Base-by-base conservation (phyloP, 768 basidiomycete species). In the Leccinum longicurvipes region DNA sequence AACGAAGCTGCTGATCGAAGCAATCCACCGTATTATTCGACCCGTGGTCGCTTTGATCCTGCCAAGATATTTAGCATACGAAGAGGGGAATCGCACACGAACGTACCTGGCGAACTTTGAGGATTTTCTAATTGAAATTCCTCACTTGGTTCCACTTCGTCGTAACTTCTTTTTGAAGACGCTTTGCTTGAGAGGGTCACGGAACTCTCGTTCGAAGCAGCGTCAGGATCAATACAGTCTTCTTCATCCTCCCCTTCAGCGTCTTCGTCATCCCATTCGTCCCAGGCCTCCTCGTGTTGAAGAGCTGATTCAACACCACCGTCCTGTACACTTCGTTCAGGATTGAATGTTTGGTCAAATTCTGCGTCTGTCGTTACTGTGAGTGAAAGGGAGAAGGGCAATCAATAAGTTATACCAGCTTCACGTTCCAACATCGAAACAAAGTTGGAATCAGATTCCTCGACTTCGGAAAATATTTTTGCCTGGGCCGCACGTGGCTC, bases 181-280 rank as follows among this genome's bases (percentile, higher is more conserved):
- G 47, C 66, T 51, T 64, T 81, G 63, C 82, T 84, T 12, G 82
- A 83, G 49, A 85, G 70, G 2, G 83, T 83, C 47, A 76, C 71
- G 17, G 80, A 84, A 46, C 79, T 85, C 53, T 81, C 71, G 55
- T 78, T 79, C 15, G 80, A 82, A 8, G 68, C 70, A 14, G 77
- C 73, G 27, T 80, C 80, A 25, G 76, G 73, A 46, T 79, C 76
- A 50, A 73, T 75, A 79, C 79, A 82, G 19, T 67, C 68, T 36
- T 68, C 69, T 23, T 77, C 75, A 12, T 70, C 67, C 28, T 79
- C 82, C 34, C 73, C 79, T 54, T 80, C 81, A n/a, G 72, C 79
- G 46, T 76, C 76, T 14, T 68, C 61, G 27, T 72, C 66, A 36
- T 65, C 58, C 60, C 71, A 72, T 25, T 69, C 66, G 25, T 72